phyloP scores from a whole-genome alignment of 1,284 basidiomycete genomes.

The Cutaneotrichosporon sp. region DNA sequence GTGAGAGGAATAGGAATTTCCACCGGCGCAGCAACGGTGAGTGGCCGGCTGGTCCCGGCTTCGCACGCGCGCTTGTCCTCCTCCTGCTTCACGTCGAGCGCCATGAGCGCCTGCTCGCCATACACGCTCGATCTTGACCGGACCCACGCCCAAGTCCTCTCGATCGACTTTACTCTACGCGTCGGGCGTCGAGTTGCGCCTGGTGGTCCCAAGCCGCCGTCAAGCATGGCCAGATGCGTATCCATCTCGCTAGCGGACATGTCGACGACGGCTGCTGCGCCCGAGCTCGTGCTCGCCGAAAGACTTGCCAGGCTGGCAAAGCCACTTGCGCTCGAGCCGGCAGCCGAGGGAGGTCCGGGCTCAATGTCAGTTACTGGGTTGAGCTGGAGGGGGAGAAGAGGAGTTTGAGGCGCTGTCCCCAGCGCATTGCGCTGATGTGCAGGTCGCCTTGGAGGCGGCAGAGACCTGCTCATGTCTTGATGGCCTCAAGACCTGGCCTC shows the following conservation, averaged over 20 bases:
- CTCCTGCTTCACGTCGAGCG: constrained; percentile 3
- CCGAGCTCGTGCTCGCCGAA: constrained; percentile 7
- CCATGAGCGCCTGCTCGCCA: constrained; percentile 13
- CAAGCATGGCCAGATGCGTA: constrained; percentile 14
- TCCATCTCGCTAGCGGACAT: constrained; percentile 20
- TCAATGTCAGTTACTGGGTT: constrained; percentile 1
- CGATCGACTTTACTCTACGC: constrained; percentile 17
- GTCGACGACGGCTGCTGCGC: constrained; percentile 7
- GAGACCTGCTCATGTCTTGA: constrained; percentile 6
- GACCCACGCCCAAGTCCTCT: constrained; percentile 22
- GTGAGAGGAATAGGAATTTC: constrained; percentile 2
- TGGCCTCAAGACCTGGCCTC: constrained; percentile 2
- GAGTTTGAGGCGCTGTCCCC: neutral
- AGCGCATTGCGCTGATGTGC: neutral
- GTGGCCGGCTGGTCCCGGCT: constrained; percentile 3
- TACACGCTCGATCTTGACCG: constrained; percentile 20
- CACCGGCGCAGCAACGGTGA: constrained; percentile 9
- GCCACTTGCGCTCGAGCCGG: constrained; percentile 17
- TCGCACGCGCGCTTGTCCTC: constrained; percentile 5
- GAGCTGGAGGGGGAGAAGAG: constrained; percentile 2
- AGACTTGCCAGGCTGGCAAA: constrained; percentile 3
- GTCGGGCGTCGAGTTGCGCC: constrained; percentile 17
- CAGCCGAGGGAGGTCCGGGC: constrained; percentile 11
- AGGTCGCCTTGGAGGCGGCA: constrained; percentile 8
- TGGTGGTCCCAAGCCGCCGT: constrained; percentile 15